Evolutionary conservation across 306 rosid genomes (phyloP), one percentile per base, ranked within the genome.

Genomic region (Comarum palustre): DNA sequence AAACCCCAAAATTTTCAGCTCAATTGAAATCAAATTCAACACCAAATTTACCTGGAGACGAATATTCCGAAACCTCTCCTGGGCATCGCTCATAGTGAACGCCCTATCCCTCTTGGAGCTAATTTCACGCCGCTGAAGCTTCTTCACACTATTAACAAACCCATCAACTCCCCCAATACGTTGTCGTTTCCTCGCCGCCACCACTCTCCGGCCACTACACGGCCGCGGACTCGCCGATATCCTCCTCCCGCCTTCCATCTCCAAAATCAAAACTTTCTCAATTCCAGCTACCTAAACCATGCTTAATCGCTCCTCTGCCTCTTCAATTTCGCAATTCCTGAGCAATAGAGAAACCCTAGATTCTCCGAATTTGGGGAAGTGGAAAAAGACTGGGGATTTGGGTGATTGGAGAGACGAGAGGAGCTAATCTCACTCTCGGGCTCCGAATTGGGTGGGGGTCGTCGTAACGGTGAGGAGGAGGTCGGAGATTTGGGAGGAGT

Each of bases 41-140:
- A 45, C 5, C 50, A 11, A 10, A 43, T 45, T 5, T 38, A 87
- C 92, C 90, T 81, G 79, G 73, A 92, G 84, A 25, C 94, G 90
- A 79, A 92, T 92, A 75, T 89, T 85, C 66, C 93, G 92, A 73
- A 92, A 92, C 75, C 90, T 81, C 77, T 92, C 94, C 65, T 85
- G 87, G 8, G 94, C 89, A 79, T 88, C 84, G 80, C 88, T 73
- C 78, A 91, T 80, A 39, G 89, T 83, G 70, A 92, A 90, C 74
- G 96, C 84, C 31, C 92, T 92, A 82, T 85, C 92, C 1, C 92
- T 84, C 74, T 84, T 92, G 11, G 98, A 85, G 69, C 84, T 79
- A 71, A 92, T 85, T 86, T 92, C 94, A 9, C 98, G 94, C n/a
- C 82, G 47, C 69, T 88, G 96, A 19, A 92, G 96, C 87, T 88